Percentiles rank a stretch among this genome's conserved stretches.
phyloP scores from a whole-genome alignment of 2,329 filamentous ascomycete genomes.

The Cyphellophora europaea region DNA sequence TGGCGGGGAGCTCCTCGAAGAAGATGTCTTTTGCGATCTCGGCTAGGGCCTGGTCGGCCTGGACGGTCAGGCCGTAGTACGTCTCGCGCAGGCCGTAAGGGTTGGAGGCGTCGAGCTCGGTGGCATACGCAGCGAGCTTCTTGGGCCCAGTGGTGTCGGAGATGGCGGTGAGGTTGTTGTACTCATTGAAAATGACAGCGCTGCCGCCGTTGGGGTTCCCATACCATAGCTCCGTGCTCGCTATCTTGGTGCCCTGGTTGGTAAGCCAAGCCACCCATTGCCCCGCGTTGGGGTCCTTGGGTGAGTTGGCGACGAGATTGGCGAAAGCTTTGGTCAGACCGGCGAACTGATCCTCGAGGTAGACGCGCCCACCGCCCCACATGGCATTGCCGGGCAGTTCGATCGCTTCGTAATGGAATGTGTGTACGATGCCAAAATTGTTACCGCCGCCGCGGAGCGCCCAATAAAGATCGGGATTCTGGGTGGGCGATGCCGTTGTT shows the following conservation, averaged over 20 bases:
- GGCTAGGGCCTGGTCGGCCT: background rate
- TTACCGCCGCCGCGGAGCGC: slow-evolving; percentile 32
- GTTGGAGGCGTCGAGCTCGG: background rate
- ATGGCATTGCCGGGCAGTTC: slow-evolving; percentile 9
- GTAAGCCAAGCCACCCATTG: background rate
- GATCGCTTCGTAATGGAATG: slow-evolving; percentile 28
- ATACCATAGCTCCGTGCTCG: background rate
- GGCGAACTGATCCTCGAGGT: slow-evolving; percentile 18
- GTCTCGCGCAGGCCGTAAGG: background rate
- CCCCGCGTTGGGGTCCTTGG: slow-evolving; percentile 19
- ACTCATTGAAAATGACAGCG: slow-evolving; percentile 1
- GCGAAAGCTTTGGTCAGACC: slow-evolving; percentile 24
- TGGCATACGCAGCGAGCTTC: background rate
- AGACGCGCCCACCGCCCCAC: slow-evolving; percentile 11
- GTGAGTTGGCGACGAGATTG: slow-evolving; percentile 22
- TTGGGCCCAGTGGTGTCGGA: background rate
- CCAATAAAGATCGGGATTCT: slow-evolving; percentile 29
- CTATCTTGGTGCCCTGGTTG: too few species aligned
- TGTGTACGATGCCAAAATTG: slow-evolving; percentile 30
- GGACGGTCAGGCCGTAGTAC: slow-evolving; percentile 1
- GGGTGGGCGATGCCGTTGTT: slow-evolving; percentile 22
- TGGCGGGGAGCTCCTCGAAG: slow-evolving; percentile 1
- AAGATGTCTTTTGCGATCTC: slow-evolving; percentile 1
- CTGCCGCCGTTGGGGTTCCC: background rate
- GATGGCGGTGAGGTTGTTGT: slow-evolving; percentile 5